Percentiles rank a stretch among this genome's conserved stretches.
phyloP scores from a whole-genome alignment of 352 stramenopile species.

The Globisporangium emineosum region DNA sequence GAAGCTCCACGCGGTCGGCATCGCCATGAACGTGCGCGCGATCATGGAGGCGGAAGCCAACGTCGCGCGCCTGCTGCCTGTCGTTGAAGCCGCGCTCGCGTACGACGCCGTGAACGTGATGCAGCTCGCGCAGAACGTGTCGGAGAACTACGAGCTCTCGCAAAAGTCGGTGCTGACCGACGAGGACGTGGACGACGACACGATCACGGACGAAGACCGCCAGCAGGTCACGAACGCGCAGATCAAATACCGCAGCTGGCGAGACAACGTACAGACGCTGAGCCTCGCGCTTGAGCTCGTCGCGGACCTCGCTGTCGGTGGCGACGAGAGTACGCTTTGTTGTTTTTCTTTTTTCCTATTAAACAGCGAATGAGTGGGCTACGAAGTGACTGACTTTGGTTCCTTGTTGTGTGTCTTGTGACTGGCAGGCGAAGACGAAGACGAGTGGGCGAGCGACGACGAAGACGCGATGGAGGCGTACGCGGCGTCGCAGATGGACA shows the following conservation, averaged over 20 bases:
- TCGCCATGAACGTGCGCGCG: conserved; percentile 74
- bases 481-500: conserved; percentile 67
- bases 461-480: conserved; percentile 88
- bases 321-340: conserved; percentile 37
- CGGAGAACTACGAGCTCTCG: conserved; percentile 53
- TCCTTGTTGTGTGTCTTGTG: not conserved
- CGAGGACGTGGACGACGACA: conserved; percentile 63
- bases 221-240: conserved; percentile 65
- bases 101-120: conserved; percentile 77
- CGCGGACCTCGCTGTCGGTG: conserved; percentile 52
- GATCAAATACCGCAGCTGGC: conserved; percentile 66
- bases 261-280: conserved; percentile 78
- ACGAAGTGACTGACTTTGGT: not conserved
- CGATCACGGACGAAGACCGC: conserved; percentile 51
- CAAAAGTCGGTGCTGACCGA: conserved; percentile 63
- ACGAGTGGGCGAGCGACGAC: conserved; percentile 85
- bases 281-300: conserved; percentile 76
- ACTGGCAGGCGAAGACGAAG: conserved; percentile 55
- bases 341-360: no score
- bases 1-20: conserved; percentile 61
- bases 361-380: not conserved
- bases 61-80: conserved; percentile 59
- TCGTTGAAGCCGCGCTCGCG: conserved; percentile 69
- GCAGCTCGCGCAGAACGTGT: conserved; percentile 66
- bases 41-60: conserved; percentile 77